phyloP scores from a whole-genome alignment of 768 basidiomycete species.

The Xanthoconium purpureum region DNA sequence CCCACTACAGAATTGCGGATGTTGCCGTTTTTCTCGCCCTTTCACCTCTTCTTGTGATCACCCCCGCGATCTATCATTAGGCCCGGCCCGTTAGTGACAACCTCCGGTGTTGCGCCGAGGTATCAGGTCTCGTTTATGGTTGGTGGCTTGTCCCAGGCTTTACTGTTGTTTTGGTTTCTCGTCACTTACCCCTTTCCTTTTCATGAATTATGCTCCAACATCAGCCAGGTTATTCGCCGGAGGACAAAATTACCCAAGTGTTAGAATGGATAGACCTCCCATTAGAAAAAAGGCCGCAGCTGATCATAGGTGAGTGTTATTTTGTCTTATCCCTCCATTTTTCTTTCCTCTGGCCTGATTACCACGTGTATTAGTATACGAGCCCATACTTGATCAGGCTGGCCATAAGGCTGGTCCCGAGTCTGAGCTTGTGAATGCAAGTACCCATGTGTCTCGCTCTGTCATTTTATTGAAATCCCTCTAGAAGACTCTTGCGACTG shows the following conservation, averaged over 20 bases:
- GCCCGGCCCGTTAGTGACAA: slow-evolving; percentile 13
- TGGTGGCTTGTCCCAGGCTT: not conserved
- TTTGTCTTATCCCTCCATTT: not conserved
- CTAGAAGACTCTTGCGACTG: slow-evolving; percentile 56
- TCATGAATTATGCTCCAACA: not conserved
- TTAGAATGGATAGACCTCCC: slow-evolving; percentile 69
- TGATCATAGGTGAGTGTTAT: slow-evolving; percentile 55
- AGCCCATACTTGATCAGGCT: slow-evolving; percentile 81
- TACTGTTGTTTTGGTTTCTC: not conserved
- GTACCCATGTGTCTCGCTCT: slow-evolving; percentile 16
- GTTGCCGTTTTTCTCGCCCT: not conserved
- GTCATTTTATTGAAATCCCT: slow-evolving; percentile 1
- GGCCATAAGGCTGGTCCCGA: slow-evolving; percentile 69
- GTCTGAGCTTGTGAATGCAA: slow-evolving; percentile 64
- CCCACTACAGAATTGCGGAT: not conserved
- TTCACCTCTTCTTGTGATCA: not conserved
- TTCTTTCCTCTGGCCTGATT: not conserved
- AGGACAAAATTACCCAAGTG: slow-evolving; percentile 70
- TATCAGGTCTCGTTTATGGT: slow-evolving; percentile 19
- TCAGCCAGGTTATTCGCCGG: not conserved
- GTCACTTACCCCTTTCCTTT: not conserved
- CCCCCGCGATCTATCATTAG: not conserved
- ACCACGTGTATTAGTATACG: slow-evolving; percentile 51
- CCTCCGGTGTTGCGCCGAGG: slow-evolving; percentile 8
- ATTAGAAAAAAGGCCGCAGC: slow-evolving; percentile 61